A percentile compares a stretch with the other conserved stretches of the same genome.
Conservation (phyloP, 2,329 filamentous ascomycete genomes). For the Cladosporium sp. region DNA sequence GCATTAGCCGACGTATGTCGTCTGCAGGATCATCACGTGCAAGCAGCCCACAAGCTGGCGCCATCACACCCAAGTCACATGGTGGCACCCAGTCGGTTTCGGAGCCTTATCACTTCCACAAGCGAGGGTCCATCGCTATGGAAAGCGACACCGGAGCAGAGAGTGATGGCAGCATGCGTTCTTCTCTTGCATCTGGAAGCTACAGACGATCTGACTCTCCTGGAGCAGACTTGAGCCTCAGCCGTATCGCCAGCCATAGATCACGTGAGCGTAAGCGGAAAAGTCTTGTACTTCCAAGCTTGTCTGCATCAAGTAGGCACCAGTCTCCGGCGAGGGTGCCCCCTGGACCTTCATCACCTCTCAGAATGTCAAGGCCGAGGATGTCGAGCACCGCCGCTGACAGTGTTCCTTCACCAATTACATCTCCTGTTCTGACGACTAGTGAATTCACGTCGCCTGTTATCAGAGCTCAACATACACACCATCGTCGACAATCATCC, state of each 20-base stretch:
- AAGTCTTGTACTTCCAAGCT: constrained; percentile 75
- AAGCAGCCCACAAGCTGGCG: constrained; percentile 78
- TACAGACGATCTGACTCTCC: constrained; percentile 77
- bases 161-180: constrained; percentile 84
- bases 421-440: constrained; percentile 79
- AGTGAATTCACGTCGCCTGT: constrained; percentile 78
- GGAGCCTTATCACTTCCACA: constrained; percentile 52
- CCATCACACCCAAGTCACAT: constrained; percentile 84
- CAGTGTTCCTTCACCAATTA: constrained; percentile 74
- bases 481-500: constrained; percentile 85
- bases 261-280: constrained; percentile 79
- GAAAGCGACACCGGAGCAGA: constrained; percentile 81
- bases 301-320: constrained; percentile 68
- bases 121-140: constrained; percentile 72
- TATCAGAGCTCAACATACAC: constrained; percentile 50
- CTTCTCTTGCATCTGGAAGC: constrained; percentile 60
- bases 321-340: constrained; percentile 80
- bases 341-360: constrained; percentile 66
- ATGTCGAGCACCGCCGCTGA: constrained; percentile 54
- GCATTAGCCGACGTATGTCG: constrained; percentile 49
- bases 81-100: constrained; percentile 53
- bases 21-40: constrained; percentile 75
- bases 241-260: constrained; percentile 62
- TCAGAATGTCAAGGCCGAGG: constrained; percentile 81
- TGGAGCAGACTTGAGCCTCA: constrained; percentile 75